Conservation (phyloP, 495 filamentous ascomycete genomes). For the Tuber melanosporum region DNA sequence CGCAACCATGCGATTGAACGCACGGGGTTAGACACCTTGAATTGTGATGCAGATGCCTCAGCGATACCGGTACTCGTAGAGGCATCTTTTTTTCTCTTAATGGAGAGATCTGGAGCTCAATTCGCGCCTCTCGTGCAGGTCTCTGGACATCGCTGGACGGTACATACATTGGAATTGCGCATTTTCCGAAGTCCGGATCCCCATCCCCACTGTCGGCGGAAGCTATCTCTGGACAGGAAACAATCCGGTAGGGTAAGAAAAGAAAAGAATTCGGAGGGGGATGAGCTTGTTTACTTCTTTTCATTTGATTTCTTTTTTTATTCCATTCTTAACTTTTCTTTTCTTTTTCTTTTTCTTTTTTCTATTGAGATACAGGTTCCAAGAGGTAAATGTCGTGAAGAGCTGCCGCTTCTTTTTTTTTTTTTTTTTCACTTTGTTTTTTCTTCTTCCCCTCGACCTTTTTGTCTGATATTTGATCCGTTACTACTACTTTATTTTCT, state of each 20-base stretch:
- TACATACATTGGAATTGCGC: constrained; percentile 37
- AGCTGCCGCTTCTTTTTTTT: background rate
- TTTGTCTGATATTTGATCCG: background rate
- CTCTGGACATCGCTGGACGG: constrained; percentile 13
- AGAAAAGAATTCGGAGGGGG: background rate
- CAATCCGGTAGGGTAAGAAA: background rate
- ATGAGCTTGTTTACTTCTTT: constrained; percentile 23
- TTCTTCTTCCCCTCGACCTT: background rate
- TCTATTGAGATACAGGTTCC: background rate
- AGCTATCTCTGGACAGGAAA: background rate
- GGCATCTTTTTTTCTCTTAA: background rate
- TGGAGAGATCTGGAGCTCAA: constrained; percentile 33
- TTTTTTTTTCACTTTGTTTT: background rate
- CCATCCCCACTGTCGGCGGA: background rate
- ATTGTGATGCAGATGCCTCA: constrained; percentile 33
- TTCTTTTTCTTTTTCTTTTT: background rate
- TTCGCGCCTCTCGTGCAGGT: constrained; percentile 20
- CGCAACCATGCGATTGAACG: constrained; percentile 31
- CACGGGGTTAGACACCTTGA: constrained; percentile 35
- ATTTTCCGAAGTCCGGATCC: constrained; percentile 34
- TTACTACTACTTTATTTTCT: background rate
- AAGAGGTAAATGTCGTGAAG: background rate
- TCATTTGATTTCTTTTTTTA: constrained; percentile 20
- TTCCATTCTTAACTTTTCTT: constrained; percentile 15
- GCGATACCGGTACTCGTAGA: constrained; percentile 9